phyloP scores from a whole-genome alignment of 2,329 filamentous ascomycete genomes.

The Aspergillus spinulosporus region DNA sequence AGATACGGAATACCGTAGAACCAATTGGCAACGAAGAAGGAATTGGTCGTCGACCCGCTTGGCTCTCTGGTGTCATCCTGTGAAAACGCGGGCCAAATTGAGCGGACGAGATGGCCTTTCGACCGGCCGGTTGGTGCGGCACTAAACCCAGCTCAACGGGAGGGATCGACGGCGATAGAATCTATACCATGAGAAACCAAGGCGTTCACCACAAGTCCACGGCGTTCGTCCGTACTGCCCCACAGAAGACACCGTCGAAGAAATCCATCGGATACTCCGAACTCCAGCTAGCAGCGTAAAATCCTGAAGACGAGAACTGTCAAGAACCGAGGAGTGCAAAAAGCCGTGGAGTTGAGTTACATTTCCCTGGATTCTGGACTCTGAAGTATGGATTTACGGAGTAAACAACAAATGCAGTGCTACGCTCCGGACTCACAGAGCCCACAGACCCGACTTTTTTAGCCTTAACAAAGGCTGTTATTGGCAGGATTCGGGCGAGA shows the following conservation, averaged over 20 bases:
- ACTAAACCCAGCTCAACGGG: slow-evolving; percentile 7
- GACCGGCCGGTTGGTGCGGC: slow-evolving; percentile 1
- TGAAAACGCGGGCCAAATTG: slow-evolving; percentile 15
- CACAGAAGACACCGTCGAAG: slow-evolving; percentile 16
- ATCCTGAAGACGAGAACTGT: neutral
- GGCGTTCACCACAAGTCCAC: slow-evolving; percentile 18
- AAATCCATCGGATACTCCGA: slow-evolving; percentile 15
- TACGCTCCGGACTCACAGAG: neutral
- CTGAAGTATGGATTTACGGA: neutral
- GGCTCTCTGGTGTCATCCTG: slow-evolving; percentile 9
- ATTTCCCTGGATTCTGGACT: neutral
- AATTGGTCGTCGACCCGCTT: slow-evolving; percentile 15
- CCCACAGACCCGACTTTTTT: slow-evolving; percentile 16
- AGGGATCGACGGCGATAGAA: slow-evolving; percentile 13
- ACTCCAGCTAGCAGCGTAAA: neutral
- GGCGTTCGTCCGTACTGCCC: slow-evolving; percentile 16
- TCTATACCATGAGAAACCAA: slow-evolving; percentile 14
- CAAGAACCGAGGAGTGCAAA: slow-evolving; percentile 2
- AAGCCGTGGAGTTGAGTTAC: slow-evolving; percentile 9
- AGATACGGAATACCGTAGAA: slow-evolving; percentile 17
- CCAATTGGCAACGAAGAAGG: slow-evolving; percentile 19
- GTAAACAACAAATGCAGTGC: neutral
- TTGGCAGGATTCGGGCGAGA: slow-evolving; percentile 13
- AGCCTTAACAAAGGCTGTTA: slow-evolving; percentile 6
- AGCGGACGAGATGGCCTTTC: slow-evolving; percentile 1